phyloP scores from a whole-genome alignment of 2,329 filamentous ascomycete species.

The Diaporthe caulivora region DNA sequence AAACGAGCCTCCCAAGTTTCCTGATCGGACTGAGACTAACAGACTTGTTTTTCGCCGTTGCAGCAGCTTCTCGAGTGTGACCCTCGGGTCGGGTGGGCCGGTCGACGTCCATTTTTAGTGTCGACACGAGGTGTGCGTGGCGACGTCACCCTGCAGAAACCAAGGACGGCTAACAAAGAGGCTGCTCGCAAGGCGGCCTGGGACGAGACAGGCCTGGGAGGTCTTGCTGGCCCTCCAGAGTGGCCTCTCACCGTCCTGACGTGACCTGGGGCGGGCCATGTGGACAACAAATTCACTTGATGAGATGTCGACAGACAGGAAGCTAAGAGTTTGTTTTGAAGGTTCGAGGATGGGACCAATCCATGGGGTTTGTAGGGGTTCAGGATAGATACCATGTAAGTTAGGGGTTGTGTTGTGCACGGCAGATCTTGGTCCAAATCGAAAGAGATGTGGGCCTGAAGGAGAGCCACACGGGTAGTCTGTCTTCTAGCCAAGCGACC shows the following conservation, averaged over 20 bases:
- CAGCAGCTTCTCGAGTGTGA: constrained; percentile 5
- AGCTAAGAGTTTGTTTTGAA: neutral
- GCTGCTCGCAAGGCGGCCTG: constrained; percentile 9
- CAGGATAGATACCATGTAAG: neutral
- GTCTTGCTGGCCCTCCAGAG: neutral
- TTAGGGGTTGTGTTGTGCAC: too few relatives aligned
- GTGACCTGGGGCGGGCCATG: neutral
- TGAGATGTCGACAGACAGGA: neutral
- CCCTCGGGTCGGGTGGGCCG: constrained; percentile 1
- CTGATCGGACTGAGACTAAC: neutral
- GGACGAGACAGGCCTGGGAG: neutral
- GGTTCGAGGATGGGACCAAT: neutral
- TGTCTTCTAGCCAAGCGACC: neutral
- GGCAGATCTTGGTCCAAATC: constrained; percentile 2
- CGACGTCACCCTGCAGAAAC: constrained; percentile 36
- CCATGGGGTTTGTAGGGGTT: neutral
- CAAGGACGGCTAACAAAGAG: constrained; percentile 1
- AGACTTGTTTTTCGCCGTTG: constrained; percentile 22
- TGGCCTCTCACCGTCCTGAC: neutral
- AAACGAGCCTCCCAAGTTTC: constrained; percentile 26
- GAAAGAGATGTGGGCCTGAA: neutral
- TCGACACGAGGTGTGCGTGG: constrained; percentile 17
- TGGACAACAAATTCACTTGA: neutral
- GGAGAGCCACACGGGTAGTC: neutral
- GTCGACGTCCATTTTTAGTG: constrained; percentile 23